These are phyloP conservation scores for Xylaria polymorpha DNA, from an alignment of 2,329 filamentous ascomycete species.

Conservation along the genomic window DNA sequence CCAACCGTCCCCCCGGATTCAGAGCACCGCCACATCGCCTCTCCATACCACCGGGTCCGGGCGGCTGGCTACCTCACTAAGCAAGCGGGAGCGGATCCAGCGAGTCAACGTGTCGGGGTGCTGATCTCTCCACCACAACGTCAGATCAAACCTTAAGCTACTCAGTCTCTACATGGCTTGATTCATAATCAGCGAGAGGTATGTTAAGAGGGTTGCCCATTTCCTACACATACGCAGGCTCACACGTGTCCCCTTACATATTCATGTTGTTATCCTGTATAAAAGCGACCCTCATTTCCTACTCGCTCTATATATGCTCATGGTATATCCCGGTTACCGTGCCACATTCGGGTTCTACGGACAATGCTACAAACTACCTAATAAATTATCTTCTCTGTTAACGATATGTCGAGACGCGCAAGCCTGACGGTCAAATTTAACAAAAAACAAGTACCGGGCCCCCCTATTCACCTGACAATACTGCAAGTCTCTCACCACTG, in stretches of 20 bases:
- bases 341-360: not conserved
- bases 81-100: conserved; percentile 2
- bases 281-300: not conserved
- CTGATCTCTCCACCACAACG: conserved; percentile 14
- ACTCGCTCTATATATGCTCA: not conserved
- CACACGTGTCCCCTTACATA: not conserved
- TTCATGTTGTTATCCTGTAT: not conserved
- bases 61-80: conserved; percentile 1
- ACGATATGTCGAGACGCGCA: not conserved
- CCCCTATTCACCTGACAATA: not conserved
- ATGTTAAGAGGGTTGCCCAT: not conserved
- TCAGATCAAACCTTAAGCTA: not conserved
- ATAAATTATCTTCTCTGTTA: not conserved
- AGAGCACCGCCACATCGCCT: not conserved
- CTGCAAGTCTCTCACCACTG: not conserved
- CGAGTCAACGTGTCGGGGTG: not conserved
- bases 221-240: not conserved
- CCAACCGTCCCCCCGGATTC: conserved; percentile 10
- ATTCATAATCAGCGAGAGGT: not conserved
- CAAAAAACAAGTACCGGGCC: not conserved
- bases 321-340: not conserved
- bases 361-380: not conserved
- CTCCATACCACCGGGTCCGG: conserved; percentile 1
- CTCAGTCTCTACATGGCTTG: not conserved
- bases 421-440: not conserved